Percentiles rank a stretch among this genome's conserved stretches.
These are phyloP conservation scores for Scenedesmus sp. DNA, from an alignment of 163 green algal species.

Conservation along the genomic window DNA sequence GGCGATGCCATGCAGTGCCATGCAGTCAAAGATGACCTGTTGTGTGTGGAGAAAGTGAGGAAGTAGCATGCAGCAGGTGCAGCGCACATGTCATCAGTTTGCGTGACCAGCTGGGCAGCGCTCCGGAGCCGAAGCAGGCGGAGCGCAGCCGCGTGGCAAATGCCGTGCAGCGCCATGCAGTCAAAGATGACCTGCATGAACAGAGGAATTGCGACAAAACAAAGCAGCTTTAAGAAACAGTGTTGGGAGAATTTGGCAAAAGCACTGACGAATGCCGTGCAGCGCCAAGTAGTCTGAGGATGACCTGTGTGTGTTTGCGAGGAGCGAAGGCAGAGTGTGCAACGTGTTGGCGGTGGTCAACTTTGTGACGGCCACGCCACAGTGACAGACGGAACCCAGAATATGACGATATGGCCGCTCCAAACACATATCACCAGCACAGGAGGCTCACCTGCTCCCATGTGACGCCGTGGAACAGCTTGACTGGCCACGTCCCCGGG, in stretches of 20 bases:
- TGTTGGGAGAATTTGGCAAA: no score
- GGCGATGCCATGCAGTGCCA: conserved; percentile 72
- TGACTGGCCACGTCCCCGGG: conserved; percentile 32
- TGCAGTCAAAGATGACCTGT: conserved; percentile 72
- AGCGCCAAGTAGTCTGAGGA: neutral
- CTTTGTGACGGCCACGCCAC: no score
- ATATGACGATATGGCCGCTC: neutral
- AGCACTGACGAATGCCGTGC: no score
- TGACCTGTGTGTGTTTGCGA: neutral
- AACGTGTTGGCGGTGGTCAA: neutral
- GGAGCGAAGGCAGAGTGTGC: neutral
- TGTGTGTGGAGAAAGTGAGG: neutral
- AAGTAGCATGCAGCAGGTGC: neutral
- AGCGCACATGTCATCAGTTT: no score
- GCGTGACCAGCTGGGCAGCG: no score
- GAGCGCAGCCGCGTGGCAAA: conserved; percentile 60
- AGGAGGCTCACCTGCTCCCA: conserved; percentile 71
- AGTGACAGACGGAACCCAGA: neutral
- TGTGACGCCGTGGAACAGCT: conserved; percentile 64
- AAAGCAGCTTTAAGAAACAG: no score
- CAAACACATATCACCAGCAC: neutral
- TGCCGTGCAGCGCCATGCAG: conserved; percentile 70
- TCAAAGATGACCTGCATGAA: conserved; percentile 67
- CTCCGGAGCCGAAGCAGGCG: conserved; percentile 58
- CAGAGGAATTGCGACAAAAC: neutral